Conservation (phyloP, 2,329 filamentous ascomycete genomes). For the Diaporthe sp. region DNA sequence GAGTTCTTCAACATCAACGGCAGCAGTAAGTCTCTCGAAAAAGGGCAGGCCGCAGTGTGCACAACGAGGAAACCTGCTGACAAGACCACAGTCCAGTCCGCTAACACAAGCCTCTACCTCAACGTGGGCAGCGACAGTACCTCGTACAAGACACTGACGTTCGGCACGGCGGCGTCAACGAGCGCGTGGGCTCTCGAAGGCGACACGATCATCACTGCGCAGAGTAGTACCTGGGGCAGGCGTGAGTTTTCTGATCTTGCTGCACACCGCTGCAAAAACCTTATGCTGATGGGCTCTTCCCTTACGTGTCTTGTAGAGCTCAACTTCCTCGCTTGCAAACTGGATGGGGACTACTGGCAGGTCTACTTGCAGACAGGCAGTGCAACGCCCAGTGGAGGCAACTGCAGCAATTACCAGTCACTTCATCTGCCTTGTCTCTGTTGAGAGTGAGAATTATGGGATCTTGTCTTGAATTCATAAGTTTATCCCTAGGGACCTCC, state of each 20-base stretch:
- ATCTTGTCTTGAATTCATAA: not conserved
- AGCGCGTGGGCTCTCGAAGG: constrained; percentile 65
- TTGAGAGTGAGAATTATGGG: constrained; percentile 40
- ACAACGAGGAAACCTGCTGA: not conserved
- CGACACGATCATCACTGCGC: constrained; percentile 59
- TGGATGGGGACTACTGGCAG: constrained; percentile 60
- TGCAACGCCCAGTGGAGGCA: constrained; percentile 61
- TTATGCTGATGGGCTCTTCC: constrained; percentile 30
- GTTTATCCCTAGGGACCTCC: not conserved
- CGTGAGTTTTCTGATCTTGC: constrained; percentile 45
- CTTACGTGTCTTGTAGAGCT: constrained; percentile 52
- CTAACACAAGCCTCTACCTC: constrained; percentile 61
- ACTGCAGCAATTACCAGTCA: constrained; percentile 68
- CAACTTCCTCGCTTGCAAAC: constrained; percentile 65
- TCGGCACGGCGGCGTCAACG: constrained; percentile 56
- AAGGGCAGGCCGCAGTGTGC: rapidly evolving
- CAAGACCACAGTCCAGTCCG: constrained; percentile 28
- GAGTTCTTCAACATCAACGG: constrained; percentile 64
- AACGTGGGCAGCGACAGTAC: constrained; percentile 60
- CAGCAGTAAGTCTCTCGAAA: constrained; percentile 39
- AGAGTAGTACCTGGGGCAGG: constrained; percentile 59
- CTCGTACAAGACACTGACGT: constrained; percentile 66
- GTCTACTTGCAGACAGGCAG: constrained; percentile 67
- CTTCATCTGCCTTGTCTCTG: constrained; percentile 67
- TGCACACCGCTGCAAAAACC: no score